These are phyloP conservation scores for Termitomyces sp. DNA, from an alignment of 768 basidiomycete species.

Conservation along the genomic window DNA sequence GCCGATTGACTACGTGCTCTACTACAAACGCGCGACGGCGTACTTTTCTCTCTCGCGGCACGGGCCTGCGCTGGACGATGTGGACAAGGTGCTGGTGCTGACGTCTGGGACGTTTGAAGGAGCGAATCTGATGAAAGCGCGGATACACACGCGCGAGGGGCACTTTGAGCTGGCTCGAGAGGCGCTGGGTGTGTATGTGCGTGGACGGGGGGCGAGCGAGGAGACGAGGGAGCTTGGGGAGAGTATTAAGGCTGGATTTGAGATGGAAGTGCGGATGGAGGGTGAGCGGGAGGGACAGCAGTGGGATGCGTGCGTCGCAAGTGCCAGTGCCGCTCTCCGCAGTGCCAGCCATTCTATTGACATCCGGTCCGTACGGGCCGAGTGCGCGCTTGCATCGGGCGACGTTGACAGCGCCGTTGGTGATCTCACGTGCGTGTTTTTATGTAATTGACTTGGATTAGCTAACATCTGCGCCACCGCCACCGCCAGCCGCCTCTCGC, in stretches of 20 bases:
- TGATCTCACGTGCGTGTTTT: slow-evolving; percentile 63
- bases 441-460: not conserved
- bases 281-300: slow-evolving; percentile 59
- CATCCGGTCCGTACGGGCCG: slow-evolving; percentile 66
- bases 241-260: slow-evolving; percentile 55
- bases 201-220: slow-evolving; percentile 42
- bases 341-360: slow-evolving; percentile 65
- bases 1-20: slow-evolving; percentile 79
- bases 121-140: slow-evolving; percentile 84
- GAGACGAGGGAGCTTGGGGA: slow-evolving; percentile 49
- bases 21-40: slow-evolving; percentile 91
- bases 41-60: slow-evolving; percentile 77
- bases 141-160: slow-evolving; percentile 79
- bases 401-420: slow-evolving; percentile 82
- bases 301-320: slow-evolving; percentile 79
- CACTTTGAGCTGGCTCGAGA: slow-evolving; percentile 58
- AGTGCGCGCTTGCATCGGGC: slow-evolving; percentile 73
- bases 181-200: slow-evolving; percentile 54
- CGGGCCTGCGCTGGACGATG: slow-evolving; percentile 72
- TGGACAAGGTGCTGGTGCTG: slow-evolving; percentile 73
- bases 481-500: slow-evolving; percentile 74
- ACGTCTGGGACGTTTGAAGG: slow-evolving; percentile 72
- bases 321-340: slow-evolving; percentile 62
- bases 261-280: slow-evolving; percentile 55
- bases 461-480: slow-evolving; percentile 5